A percentile compares a stretch with the other conserved stretches of the same genome.
These are phyloP conservation scores for Claviceps arundinis DNA, from an alignment of 2,329 filamentous ascomycete species.

Conservation along the genomic window DNA sequence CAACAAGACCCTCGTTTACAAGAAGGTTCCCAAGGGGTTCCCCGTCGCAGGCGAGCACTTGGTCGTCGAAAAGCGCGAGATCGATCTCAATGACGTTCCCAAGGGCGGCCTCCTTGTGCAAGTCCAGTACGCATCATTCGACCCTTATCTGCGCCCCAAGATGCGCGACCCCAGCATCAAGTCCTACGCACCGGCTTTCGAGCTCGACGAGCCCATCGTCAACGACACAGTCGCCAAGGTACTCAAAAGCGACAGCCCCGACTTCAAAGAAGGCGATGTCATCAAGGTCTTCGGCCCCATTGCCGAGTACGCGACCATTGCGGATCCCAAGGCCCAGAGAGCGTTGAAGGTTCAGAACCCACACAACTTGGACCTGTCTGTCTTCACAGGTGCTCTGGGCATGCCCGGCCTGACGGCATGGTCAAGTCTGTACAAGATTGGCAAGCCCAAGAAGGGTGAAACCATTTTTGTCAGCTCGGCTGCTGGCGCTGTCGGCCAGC, in stretches of 20 bases:
- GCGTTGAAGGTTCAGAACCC: conserved; percentile 54
- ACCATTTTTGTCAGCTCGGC: conserved; percentile 75
- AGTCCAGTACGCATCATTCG: conserved; percentile 62
- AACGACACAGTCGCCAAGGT: conserved; percentile 55
- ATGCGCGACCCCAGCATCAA: conserved; percentile 54
- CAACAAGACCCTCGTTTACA: conserved; percentile 70
- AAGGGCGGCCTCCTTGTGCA: conserved; percentile 55
- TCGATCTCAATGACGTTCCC: conserved; percentile 50
- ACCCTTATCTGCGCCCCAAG: conserved; percentile 72
- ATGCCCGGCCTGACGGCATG: conserved; percentile 55
- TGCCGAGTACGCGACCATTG: conserved; percentile 55
- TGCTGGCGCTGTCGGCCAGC: conserved; percentile 67
- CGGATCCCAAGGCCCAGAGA: conserved; percentile 25
- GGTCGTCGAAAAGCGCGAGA: conserved; percentile 48
- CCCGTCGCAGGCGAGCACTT: conserved; percentile 62
- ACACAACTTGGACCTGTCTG: conserved; percentile 47
- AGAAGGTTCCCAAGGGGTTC: conserved; percentile 49
- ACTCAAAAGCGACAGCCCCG: conserved; percentile 50
- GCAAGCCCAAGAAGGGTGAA: conserved; percentile 49
- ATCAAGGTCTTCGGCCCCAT: conserved; percentile 44
- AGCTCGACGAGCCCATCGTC: conserved; percentile 47
- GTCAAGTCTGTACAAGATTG: conserved; percentile 53
- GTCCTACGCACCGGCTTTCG: conserved; percentile 44
- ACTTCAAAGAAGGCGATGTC: conserved; percentile 55
- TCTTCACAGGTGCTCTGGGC: conserved; percentile 59